Evolutionary conservation across 129 eudicot species (phyloP), one percentile per base, ranked within the genome.

Genomic region (Saussurea involucrata): DNA sequence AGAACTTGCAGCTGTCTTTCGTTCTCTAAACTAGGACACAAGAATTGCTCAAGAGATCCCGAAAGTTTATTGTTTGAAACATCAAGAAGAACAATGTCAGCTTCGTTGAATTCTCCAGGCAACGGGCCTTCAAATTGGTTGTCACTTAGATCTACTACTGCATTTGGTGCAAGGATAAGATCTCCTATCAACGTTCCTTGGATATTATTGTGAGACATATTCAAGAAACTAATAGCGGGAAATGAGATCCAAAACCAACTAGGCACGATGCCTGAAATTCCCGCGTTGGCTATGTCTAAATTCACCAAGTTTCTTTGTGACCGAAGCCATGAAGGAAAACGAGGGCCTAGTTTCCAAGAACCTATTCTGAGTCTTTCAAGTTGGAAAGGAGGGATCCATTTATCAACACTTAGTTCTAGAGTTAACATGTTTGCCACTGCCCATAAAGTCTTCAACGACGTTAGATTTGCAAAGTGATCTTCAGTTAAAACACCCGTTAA

Each of bases 151-250:
- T 77, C 81, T 24, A 77, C 21, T 6, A 57, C 21, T 36, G 61
- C 69, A 24, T 25, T 27, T 1, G 69, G 44, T 33, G 75, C 28
- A 25, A 77, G 69, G 22, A 33, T 77, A 77, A 68, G 15, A 68
- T 77, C 46, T 24, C 75, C 81, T 49, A 15, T 5, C 15, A 77
- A 77, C 37, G 7, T 77, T 7, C 81, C 81, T 20, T 28, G 55
- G 34, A 84, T 75, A n/a, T 73, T 66, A 32, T 87, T 87, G 69
- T 78, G 80, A 25, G 88, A 87, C 18, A 87, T 66, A 61, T 87
- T 66, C 63, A 87, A 28, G 34, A 32, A 65, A 21, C 0, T 0
- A 6, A 71, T 32, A 31, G 8, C 5, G 0, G 61, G 72, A 76
- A 55, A 77, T 18, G 57, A 64, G 17, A n/a, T 69, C 83, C 85